Percentiles rank a stretch among this genome's conserved stretches.
phyloP scores from a whole-genome alignment of 495 filamentous ascomycete species.

The Articulospora tetracladia region DNA sequence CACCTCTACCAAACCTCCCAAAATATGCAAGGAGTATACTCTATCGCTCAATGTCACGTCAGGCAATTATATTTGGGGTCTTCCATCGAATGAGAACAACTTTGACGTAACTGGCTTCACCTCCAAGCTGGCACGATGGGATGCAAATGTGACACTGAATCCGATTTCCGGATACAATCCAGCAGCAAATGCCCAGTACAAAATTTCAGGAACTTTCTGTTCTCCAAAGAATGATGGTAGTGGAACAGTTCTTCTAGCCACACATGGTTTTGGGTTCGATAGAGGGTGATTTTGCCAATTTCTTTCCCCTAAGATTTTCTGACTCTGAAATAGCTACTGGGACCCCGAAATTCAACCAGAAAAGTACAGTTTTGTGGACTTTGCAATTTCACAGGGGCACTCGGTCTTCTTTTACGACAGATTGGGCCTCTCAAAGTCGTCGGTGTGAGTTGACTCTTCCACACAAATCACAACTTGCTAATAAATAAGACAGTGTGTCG shows the following conservation, averaged over 20 bases:
- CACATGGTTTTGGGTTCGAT: constrained; percentile 22
- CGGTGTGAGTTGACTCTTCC: not conserved
- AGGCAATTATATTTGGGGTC: not conserved
- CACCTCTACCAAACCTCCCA: not conserved
- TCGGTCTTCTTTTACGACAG: constrained; percentile 54
- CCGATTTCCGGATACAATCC: not conserved
- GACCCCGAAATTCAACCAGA: constrained; percentile 48
- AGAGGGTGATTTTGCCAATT: constrained; percentile 5
- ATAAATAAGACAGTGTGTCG: constrained; percentile 17
- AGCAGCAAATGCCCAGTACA: constrained; percentile 18
- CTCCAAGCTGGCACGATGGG: constrained; percentile 14
- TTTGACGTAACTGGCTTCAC: constrained; percentile 25
- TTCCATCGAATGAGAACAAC: constrained; percentile 14
- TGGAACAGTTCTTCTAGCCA: constrained; percentile 22
- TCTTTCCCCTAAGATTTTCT: not conserved
- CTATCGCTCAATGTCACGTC: constrained; percentile 8
- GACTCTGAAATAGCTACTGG: constrained; percentile 45
- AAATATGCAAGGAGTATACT: constrained; percentile 9
- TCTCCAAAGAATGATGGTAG: constrained; percentile 14
- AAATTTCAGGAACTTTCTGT: constrained; percentile 27
- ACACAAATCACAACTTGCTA: not conserved
- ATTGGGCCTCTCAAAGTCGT: constrained; percentile 49
- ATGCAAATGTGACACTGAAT: not conserved
- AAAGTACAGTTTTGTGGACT: constrained; percentile 52
- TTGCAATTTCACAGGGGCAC: constrained; percentile 45